Evolutionary conservation across 2,329 filamentous ascomycete species (phyloP).

Genomic region (Neofusicoccum umdonicola): DNA sequence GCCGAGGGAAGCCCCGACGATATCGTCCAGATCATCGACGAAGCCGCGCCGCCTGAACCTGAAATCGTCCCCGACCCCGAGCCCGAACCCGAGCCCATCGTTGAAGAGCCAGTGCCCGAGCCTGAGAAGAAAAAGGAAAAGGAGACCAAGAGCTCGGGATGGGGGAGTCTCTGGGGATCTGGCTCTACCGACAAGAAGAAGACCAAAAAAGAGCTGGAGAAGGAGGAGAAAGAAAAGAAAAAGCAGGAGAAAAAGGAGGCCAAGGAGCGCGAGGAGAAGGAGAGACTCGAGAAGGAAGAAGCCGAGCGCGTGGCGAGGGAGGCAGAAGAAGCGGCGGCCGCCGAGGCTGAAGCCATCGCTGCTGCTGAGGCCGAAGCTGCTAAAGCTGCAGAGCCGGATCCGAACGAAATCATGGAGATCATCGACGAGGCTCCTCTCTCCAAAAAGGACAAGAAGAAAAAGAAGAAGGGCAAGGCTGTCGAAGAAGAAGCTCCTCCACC

Average conservation of each 20-base stretch:
- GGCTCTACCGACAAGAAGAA: slow-evolving; percentile 14
- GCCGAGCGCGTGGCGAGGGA: slow-evolving; percentile 3
- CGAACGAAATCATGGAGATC: slow-evolving; percentile 15
- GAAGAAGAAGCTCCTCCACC: slow-evolving; percentile 27
- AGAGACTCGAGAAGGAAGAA: slow-evolving; percentile 26
- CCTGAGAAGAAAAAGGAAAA: slow-evolving; percentile 10
- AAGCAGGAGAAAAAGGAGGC: slow-evolving; percentile 24
- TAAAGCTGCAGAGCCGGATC: slow-evolving; percentile 19
- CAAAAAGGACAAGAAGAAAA: slow-evolving; percentile 43
- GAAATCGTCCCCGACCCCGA: background rate
- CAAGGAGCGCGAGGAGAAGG: slow-evolving; percentile 25
- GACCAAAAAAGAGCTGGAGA: slow-evolving; percentile 25
- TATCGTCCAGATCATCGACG: slow-evolving; percentile 13
- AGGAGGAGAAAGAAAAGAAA: slow-evolving; percentile 23
- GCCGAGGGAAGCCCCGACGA: slow-evolving; percentile 11
- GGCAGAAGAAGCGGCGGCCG: slow-evolving; percentile 14
- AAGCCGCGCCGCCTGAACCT: slow-evolving; percentile 7
- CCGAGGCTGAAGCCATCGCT: slow-evolving; percentile 17
- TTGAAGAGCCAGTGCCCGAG: background rate
- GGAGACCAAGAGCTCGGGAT: slow-evolving; percentile 8
- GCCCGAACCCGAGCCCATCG: slow-evolving; percentile 39
- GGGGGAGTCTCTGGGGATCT: slow-evolving; percentile 24
- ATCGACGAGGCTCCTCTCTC: slow-evolving; percentile 20
- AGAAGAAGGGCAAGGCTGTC: slow-evolving; percentile 48
- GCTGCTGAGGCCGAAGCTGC: slow-evolving; percentile 22